Conservation (phyloP, 1,139 yeast species). For the Schwanniomyces etchellsii region DNA sequence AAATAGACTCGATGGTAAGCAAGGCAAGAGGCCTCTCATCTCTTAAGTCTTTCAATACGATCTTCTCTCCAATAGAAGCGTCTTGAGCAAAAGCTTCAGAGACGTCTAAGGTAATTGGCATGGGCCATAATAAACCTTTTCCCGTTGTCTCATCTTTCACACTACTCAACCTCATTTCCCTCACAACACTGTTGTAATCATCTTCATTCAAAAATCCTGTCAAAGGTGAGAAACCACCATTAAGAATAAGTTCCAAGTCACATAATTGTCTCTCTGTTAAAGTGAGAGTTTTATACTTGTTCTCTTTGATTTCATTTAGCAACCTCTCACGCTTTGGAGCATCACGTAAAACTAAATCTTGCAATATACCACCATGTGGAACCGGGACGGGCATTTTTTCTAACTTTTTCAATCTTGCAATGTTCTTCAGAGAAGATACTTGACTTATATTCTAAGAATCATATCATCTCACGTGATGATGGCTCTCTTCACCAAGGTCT, state of each 20-base stretch:
- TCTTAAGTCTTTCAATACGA: conserved; percentile 77
- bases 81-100: conserved; percentile 44
- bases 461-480: conserved; percentile 21
- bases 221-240: conserved; percentile 94
- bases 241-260: conserved; percentile 84
- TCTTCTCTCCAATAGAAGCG: conserved; percentile 52
- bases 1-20: conserved; percentile 71
- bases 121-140: conserved; percentile 80
- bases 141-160: conserved; percentile 26
- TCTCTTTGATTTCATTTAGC: conserved; percentile 48
- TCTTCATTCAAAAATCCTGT: conserved; percentile 77
- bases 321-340: conserved; percentile 52
- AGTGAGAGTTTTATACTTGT: conserved; percentile 42
- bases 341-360: conserved; percentile 84
- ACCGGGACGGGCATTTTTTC: conserved; percentile 55
- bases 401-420: neutral
- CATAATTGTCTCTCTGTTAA: conserved; percentile 88
- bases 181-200: conserved; percentile 78
- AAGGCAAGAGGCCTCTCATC: conserved; percentile 80
- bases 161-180: conserved; percentile 64
- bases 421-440: neutral
- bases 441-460: conserved; percentile 7
- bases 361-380: conserved; percentile 88
- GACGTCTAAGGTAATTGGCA: conserved; percentile 88
- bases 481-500: neutral